Conservation (phyloP, 768 basidiomycete species). For the Cystobasidium tubakii region DNA sequence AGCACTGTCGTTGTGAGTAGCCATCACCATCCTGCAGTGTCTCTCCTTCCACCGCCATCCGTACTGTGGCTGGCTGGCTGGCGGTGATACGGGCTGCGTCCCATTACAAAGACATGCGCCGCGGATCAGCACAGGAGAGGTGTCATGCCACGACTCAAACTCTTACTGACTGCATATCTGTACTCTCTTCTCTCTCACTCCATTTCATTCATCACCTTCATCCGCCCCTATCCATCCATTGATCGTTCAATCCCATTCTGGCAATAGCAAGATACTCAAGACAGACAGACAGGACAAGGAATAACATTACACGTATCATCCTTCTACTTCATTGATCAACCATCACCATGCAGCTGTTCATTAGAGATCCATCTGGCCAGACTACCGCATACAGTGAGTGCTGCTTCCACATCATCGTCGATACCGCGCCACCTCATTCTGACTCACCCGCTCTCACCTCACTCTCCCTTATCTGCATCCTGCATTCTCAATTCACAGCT, state of each 20-base stretch:
- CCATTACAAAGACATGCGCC: too few relatives aligned
- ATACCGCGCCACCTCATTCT: neutral
- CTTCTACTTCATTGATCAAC: too few relatives aligned
- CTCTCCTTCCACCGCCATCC: too few relatives aligned
- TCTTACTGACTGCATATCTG: neutral
- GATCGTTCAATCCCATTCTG: neutral
- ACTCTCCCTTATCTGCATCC: neutral
- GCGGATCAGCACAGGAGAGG: neutral
- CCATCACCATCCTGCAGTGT: too few relatives aligned
- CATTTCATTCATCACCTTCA: neutral
- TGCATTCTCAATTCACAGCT: slow-evolving; percentile 4
- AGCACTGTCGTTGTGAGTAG: too few relatives aligned
- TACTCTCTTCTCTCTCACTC: neutral
- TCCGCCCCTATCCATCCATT: neutral
- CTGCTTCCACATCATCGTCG: neutral
- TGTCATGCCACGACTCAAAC: neutral
- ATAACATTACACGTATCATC: too few relatives aligned
- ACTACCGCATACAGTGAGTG: slow-evolving; percentile 22
- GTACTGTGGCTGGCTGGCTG: too few relatives aligned
- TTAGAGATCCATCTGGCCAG: slow-evolving; percentile 17
- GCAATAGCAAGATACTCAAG: neutral
- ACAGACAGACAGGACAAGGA: neutral
- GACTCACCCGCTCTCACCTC: neutral
- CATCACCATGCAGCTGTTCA: slow-evolving; percentile 36
- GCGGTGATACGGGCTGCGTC: too few relatives aligned